Conservation (phyloP, 2,329 filamentous ascomycete genomes). For the Fusarium sp. region DNA sequence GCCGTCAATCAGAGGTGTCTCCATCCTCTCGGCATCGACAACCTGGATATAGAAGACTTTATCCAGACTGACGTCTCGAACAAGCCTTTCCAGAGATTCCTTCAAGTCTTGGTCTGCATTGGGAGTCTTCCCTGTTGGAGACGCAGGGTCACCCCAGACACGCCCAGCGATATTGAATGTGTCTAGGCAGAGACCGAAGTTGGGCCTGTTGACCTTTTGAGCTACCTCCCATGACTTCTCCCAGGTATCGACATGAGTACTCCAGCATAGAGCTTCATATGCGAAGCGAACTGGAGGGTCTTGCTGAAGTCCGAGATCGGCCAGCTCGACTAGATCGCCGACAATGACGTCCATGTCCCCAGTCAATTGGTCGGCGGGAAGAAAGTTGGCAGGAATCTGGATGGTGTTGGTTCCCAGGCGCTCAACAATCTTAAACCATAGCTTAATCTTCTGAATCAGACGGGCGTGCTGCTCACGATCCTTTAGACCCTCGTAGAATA, state of each 20-base stretch:
- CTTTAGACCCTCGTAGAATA: constrained; percentile 9
- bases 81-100: not conserved
- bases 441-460: not conserved
- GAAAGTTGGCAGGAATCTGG: constrained; percentile 21
- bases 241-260: constrained; percentile 10
- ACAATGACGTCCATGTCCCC: constrained; percentile 19
- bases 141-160: constrained; percentile 18
- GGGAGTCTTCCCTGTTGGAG: not conserved
- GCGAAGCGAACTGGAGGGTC: constrained; percentile 5
- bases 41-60: constrained; percentile 17
- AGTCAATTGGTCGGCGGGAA: constrained; percentile 11
- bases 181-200: constrained; percentile 13
- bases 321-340: not conserved
- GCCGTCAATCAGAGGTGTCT: not conserved
- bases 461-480: constrained; percentile 4
- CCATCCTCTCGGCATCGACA: constrained; percentile 14
- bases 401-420: not conserved
- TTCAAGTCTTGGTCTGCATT: constrained; percentile 19
- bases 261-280: constrained; percentile 14
- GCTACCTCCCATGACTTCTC: constrained; percentile 16
- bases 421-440: constrained; percentile 9
- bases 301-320: constrained; percentile 3
- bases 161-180: constrained; percentile 13
- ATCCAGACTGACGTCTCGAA: not conserved
- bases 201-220: not conserved